Conservation (phyloP, 2,329 filamentous ascomycete species). For the Aspergillus fischeri region DNA sequence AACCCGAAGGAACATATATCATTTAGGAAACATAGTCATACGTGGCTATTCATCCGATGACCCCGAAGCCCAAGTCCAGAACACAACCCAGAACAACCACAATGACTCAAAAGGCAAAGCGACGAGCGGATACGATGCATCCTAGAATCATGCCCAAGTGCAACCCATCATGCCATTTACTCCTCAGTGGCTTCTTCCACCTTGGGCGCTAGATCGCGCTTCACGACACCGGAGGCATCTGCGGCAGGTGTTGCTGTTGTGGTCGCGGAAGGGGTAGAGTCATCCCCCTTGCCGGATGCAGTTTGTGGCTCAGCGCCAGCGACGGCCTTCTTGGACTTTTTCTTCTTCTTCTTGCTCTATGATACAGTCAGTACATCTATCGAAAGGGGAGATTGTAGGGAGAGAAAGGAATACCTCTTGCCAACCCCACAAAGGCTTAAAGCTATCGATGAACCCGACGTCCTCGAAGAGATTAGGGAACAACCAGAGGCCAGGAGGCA, state of each 20-base stretch:
- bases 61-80: not conserved
- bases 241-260: slow-evolving; percentile 36
- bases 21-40: no score
- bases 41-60: not conserved
- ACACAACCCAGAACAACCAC: not conserved
- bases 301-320: slow-evolving; percentile 6
- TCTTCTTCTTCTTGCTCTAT: slow-evolving; percentile 38
- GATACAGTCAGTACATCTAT: slow-evolving; percentile 6
- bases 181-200: slow-evolving; percentile 45
- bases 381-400: not conserved
- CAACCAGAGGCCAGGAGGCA: slow-evolving; percentile 89
- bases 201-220: slow-evolving; percentile 40
- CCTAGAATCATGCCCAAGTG: not conserved
- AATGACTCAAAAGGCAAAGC: not conserved
- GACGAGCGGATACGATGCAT: not conserved
- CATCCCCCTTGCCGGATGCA: not conserved
- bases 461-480: slow-evolving; percentile 98
- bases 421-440: slow-evolving; percentile 96
- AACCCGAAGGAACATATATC: not conserved
- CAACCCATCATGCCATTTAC: slow-evolving; percentile 17
- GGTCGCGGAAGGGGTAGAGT: slow-evolving; percentile 24
- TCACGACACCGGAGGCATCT: slow-evolving; percentile 28
- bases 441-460: slow-evolving; percentile 96
- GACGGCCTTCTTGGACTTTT: slow-evolving; percentile 31
- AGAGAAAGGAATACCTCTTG: slow-evolving; percentile 67